phyloP scores from a whole-genome alignment of 1,139 yeast species.

The Blastobotrys indianensis region DNA sequence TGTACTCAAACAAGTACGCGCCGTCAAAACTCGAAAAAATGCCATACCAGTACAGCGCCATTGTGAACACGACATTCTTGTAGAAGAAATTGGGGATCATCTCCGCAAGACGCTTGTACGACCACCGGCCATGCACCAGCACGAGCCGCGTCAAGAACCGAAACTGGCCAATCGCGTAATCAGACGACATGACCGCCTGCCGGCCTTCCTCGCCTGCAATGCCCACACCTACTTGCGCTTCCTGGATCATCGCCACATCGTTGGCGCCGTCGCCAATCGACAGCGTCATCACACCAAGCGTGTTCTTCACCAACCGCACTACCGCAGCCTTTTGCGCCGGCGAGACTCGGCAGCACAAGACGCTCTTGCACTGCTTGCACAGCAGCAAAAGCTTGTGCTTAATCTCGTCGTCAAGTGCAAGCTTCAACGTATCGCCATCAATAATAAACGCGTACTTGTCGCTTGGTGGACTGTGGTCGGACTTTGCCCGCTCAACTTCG shows the following conservation, averaged over 20 bases:
- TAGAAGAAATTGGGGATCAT: conserved; percentile 93
- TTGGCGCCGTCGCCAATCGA: conserved; percentile 98
- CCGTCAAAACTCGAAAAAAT: conserved; percentile 83
- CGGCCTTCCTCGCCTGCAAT: conserved; percentile 98
- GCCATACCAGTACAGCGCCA: conserved; percentile 92
- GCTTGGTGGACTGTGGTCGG: conserved; percentile 71
- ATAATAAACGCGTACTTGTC: conserved; percentile 77
- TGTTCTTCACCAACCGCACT: conserved; percentile 78
- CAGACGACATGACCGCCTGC: conserved; percentile 97
- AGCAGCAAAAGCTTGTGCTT: conserved; percentile 69
- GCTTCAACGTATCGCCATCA: conserved; percentile 86
- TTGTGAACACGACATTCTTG: conserved; percentile 83
- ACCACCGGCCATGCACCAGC: conserved; percentile 94
- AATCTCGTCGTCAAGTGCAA: conserved; percentile 58
- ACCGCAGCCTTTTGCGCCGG: conserved; percentile 97
- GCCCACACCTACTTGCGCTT: conserved; percentile 97
- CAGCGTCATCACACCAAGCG: conserved; percentile 78
- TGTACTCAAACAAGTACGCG: conserved; percentile 83
- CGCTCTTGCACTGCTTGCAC: conserved; percentile 92
- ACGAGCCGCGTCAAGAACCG: conserved; percentile 72
- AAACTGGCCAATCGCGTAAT: conserved; percentile 94
- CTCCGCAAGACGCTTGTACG: conserved; percentile 83
- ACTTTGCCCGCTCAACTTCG: conserved; percentile 56
- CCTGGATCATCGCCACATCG: conserved; percentile 98
- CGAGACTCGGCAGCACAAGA: conserved; percentile 90